Evolutionary conservation across 2,329 filamentous ascomycete species (phyloP).

Genomic region (Alternaria incomplexa): DNA sequence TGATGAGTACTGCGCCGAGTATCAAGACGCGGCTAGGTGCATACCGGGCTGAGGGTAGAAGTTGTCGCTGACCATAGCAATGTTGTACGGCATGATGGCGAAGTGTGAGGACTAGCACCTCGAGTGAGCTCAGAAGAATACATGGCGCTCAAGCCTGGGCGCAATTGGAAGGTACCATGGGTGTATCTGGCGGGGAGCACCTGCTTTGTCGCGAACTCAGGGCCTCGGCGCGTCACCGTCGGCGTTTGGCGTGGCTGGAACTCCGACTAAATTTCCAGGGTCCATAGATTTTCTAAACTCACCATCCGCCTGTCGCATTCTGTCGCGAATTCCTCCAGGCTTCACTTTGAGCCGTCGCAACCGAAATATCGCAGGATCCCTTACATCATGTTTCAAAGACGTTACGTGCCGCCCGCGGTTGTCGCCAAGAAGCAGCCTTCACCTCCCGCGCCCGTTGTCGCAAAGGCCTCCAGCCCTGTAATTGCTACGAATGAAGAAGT

Average conservation of each 20-base stretch:
- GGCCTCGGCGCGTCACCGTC: constrained; percentile 27
- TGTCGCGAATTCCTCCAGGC: not conserved
- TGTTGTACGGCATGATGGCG: constrained; percentile 69
- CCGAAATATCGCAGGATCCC: not conserved
- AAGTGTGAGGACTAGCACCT: constrained; percentile 27
- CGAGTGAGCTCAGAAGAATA: constrained; percentile 14
- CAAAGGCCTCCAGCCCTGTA: constrained; percentile 1
- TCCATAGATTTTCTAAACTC: constrained; percentile 23
- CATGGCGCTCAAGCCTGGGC: constrained; percentile 26
- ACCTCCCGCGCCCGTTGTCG: not conserved
- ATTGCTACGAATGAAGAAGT: not conserved
- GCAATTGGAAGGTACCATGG: not conserved
- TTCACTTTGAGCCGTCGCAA: not conserved
- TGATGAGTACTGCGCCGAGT: constrained; percentile 24
- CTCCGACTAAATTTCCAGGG: constrained; percentile 35
- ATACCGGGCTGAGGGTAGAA: constrained; percentile 93
- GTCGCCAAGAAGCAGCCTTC: constrained; percentile 10
- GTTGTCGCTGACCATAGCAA: constrained; percentile 97
- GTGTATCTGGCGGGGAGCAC: not conserved
- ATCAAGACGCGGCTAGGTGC: constrained; percentile 10
- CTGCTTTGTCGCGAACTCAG: not conserved
- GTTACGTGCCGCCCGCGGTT: constrained; percentile 52
- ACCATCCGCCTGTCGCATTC: constrained; percentile 1
- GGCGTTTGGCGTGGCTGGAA: constrained; percentile 27
- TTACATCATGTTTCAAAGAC: constrained; percentile 40